phyloP scores from a whole-genome alignment of 352 stramenopile species.

The Globisporangium barbulae region DNA sequence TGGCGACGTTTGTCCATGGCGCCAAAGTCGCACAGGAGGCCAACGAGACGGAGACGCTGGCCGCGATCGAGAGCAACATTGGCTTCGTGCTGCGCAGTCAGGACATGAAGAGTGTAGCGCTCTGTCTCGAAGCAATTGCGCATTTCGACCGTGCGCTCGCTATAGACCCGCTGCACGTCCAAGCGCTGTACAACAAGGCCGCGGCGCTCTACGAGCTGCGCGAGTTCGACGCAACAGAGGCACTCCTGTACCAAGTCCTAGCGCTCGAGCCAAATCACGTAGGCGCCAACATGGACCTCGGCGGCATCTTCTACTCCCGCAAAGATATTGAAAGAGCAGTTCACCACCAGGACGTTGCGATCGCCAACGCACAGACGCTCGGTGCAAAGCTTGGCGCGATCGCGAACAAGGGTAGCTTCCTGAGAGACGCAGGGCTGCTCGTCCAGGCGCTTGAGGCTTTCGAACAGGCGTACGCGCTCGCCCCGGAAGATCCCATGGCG shows the following conservation, averaged over 20 bases:
- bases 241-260: slow-evolving; percentile 36
- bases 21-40: slow-evolving; percentile 25
- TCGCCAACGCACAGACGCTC: slow-evolving; percentile 17
- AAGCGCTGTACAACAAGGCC: slow-evolving; percentile 71
- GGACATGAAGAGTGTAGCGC: slow-evolving; percentile 29
- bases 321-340: slow-evolving; percentile 36
- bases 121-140: slow-evolving; percentile 45
- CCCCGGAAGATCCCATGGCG: slow-evolving; percentile 28
- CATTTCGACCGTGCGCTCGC: slow-evolving; percentile 59
- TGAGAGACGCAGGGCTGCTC: slow-evolving; percentile 43
- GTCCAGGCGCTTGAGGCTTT: slow-evolving; percentile 46
- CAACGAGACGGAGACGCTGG: slow-evolving; percentile 36
- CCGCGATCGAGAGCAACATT: slow-evolving; percentile 72
- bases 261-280: slow-evolving; percentile 36
- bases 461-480: slow-evolving; percentile 15
- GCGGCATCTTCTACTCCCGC: slow-evolving; percentile 17
- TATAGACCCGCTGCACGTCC: slow-evolving; percentile 31
- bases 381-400: slow-evolving; percentile 29
- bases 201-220: slow-evolving; percentile 45
- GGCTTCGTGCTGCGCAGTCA: slow-evolving; percentile 43
- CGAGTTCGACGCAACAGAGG: slow-evolving; percentile 31
- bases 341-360: slow-evolving; percentile 39
- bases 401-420: slow-evolving; percentile 75
- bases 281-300: slow-evolving; percentile 41
- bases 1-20: slow-evolving; percentile 41